Evolutionary conservation across 2,329 filamentous ascomycete species (phyloP).

Genomic region (Rhynchosporium agropyri): DNA sequence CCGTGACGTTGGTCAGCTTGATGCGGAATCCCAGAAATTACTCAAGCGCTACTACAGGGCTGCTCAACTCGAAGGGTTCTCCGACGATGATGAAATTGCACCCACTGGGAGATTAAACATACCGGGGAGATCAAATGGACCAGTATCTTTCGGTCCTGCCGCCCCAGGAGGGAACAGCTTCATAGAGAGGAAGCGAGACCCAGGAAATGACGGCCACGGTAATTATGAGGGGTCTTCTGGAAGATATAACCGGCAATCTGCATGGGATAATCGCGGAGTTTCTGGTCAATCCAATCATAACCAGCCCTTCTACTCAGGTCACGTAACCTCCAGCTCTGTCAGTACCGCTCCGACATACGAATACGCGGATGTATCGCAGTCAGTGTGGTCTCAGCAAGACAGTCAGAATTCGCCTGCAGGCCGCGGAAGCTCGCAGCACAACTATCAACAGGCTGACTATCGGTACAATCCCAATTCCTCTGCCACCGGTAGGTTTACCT

Average conservation of each 20-base stretch:
- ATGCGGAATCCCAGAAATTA: constrained; percentile 25
- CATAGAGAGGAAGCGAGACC: background rate
- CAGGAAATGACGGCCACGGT: background rate
- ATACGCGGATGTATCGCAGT: background rate
- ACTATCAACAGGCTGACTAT: background rate
- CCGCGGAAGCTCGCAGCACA: background rate
- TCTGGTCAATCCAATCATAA: background rate
- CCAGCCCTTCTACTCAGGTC: background rate
- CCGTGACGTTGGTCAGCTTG: constrained; percentile 33
- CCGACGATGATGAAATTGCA: constrained; percentile 13
- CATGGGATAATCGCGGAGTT: background rate
- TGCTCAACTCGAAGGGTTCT: constrained; percentile 3
- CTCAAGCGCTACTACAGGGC: constrained; percentile 22
- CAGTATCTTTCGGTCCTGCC: background rate
- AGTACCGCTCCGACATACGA: background rate
- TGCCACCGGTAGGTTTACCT: background rate
- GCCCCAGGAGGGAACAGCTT: constrained; percentile 17
- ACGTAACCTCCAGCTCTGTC: background rate
- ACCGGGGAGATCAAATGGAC: background rate
- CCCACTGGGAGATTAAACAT: constrained; percentile 4
- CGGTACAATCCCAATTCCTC: background rate
- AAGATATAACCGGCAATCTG: background rate
- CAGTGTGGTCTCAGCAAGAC: background rate
- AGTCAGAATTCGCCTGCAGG: background rate
- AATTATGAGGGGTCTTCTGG: constrained; percentile 1